Conservation (phyloP, 345 rosid species). For the Passiflora organensis region DNA sequence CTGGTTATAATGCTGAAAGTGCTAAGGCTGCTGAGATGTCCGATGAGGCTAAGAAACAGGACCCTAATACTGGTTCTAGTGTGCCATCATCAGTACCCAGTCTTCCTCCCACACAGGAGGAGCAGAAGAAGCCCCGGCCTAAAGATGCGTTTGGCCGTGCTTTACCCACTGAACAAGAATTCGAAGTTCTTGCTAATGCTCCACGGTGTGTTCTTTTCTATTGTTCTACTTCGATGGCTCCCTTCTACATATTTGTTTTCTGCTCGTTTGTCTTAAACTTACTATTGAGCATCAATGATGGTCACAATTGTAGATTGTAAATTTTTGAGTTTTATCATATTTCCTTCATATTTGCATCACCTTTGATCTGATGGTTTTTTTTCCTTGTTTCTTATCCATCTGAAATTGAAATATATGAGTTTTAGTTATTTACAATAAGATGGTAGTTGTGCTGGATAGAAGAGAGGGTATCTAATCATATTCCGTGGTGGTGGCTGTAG, state of each 20-base stretch:
- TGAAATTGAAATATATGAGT: no score
- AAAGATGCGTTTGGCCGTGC: slow-evolving; percentile 98
- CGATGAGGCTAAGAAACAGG: slow-evolving; percentile 42
- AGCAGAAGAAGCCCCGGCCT: slow-evolving; percentile 75
- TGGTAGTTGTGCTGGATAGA: no score
- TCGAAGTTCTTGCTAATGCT: slow-evolving; percentile 77
- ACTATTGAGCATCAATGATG: no score
- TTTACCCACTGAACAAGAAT: slow-evolving; percentile 91
- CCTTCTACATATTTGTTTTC: neutral
- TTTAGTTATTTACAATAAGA: no score
- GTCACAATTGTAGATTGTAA: no score
- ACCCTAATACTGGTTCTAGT: slow-evolving; percentile 22
- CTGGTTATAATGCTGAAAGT: slow-evolving; percentile 91
- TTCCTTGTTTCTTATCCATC: no score
- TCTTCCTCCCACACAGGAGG: slow-evolving; percentile 28
- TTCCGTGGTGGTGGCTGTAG: no score
- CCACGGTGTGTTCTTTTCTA: slow-evolving; percentile 45
- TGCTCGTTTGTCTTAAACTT: no score
- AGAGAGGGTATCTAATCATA: no score
- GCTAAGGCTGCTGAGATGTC: slow-evolving; percentile 91
- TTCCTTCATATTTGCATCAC: no score
- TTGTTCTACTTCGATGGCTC: neutral
- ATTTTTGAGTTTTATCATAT: no score
- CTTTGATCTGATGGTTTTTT: no score
- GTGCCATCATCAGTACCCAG: slow-evolving; percentile 24